A percentile compares a stretch with the other conserved stretches of the same genome.
phyloP scores from a whole-genome alignment of 2,329 filamentous ascomycete genomes.

The Colletotrichum lini region DNA sequence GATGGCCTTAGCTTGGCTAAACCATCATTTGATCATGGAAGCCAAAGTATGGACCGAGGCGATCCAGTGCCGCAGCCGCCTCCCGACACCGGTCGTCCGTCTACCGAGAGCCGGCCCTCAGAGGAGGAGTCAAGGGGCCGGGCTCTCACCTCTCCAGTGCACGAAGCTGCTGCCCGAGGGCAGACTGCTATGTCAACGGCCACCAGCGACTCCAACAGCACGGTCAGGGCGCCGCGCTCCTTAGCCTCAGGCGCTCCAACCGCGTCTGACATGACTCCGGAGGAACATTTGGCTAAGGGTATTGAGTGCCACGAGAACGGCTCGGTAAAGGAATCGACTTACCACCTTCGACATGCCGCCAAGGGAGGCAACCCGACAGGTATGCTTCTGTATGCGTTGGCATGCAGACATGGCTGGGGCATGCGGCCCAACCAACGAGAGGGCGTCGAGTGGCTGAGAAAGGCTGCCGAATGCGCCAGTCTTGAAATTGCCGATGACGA shows the following conservation, averaged over 20 bases:
- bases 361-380: constrained; percentile 88
- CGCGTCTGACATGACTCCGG: constrained; percentile 80
- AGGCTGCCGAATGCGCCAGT: constrained; percentile 87
- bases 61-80: constrained; percentile 59
- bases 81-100: constrained; percentile 61
- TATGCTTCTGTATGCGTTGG: constrained; percentile 96
- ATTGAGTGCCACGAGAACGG: constrained; percentile 92
- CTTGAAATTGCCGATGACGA: constrained; percentile 89
- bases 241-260: constrained; percentile 66
- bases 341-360: constrained; percentile 92
- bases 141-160: constrained; percentile 53
- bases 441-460: constrained; percentile 91
- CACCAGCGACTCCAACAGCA: constrained; percentile 70
- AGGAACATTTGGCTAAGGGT: constrained; percentile 91
- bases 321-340: constrained; percentile 92
- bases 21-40: constrained; percentile 65
- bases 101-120: constrained; percentile 61
- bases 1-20: constrained; percentile 59
- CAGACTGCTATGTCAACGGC: constrained; percentile 63
- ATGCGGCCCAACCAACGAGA: constrained; percentile 94
- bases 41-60: constrained; percentile 62
- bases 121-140: constrained; percentile 66
- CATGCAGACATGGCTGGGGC: constrained; percentile 97
- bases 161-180: constrained; percentile 57
- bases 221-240: constrained; percentile 62